phyloP scores from a whole-genome alignment of 2,329 filamentous ascomycete species.

The Aotearoamyces nothofagi region DNA sequence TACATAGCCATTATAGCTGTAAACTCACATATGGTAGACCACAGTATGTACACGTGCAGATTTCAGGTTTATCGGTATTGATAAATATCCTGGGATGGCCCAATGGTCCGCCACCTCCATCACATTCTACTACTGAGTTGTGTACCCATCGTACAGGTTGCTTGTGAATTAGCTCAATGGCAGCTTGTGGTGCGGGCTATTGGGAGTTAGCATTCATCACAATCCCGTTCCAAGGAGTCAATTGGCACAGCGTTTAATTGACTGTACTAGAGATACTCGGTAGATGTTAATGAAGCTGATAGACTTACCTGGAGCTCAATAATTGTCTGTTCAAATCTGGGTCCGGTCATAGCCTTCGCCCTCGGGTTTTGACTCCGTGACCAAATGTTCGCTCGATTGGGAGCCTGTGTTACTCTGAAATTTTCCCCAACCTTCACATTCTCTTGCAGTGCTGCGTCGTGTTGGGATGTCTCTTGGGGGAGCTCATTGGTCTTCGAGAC shows the following conservation, averaged over 20 bases:
- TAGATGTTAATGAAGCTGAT: too few relatives aligned
- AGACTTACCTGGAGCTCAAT: slow-evolving; percentile 71
- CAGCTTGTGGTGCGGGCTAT: slow-evolving; percentile 76
- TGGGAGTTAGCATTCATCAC: slow-evolving; percentile 21
- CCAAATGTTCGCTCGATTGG: slow-evolving; percentile 73
- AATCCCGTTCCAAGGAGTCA: too few relatives aligned
- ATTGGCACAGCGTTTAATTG: too few relatives aligned
- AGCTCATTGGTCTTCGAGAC: slow-evolving; percentile 46
- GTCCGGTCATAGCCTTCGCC: slow-evolving; percentile 76
- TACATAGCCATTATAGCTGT: not conserved
- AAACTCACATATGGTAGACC: slow-evolving; percentile 75
- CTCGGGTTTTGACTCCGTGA: slow-evolving; percentile 73
- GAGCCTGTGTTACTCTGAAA: slow-evolving; percentile 45
- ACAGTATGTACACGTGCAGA: slow-evolving; percentile 82
- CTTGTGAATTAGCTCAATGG: slow-evolving; percentile 92
- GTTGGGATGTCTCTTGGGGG: slow-evolving; percentile 30
- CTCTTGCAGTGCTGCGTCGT: slow-evolving; percentile 39
- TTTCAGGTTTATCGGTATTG: slow-evolving; percentile 95
- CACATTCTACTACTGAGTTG: slow-evolving; percentile 67
- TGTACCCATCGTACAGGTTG: slow-evolving; percentile 90
- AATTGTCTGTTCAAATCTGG: slow-evolving; percentile 93
- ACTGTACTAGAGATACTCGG: too few relatives aligned
- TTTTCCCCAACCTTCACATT: slow-evolving; percentile 25
- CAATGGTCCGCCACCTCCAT: slow-evolving; percentile 78
- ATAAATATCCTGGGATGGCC: slow-evolving; percentile 94